Evolutionary conservation across 2,329 filamentous ascomycete genomes (phyloP).

Genomic region (Aureobasidium sp.): DNA sequence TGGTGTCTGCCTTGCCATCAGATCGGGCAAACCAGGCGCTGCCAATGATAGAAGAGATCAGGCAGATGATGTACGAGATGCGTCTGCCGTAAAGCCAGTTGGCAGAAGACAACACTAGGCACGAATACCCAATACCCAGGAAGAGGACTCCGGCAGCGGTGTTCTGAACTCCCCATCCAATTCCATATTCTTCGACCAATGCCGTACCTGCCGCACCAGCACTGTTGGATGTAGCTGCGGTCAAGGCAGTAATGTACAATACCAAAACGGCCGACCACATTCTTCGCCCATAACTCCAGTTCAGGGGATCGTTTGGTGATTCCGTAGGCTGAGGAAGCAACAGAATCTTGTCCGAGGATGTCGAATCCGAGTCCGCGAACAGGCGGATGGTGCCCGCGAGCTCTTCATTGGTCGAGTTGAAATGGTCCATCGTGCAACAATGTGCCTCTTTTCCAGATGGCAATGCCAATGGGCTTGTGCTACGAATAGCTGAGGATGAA

Average conservation of each 20-base stretch:
- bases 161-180: slow-evolving; percentile 45
- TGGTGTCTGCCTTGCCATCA: slow-evolving; percentile 36
- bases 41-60: slow-evolving; percentile 41
- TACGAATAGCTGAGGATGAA: neutral
- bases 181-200: slow-evolving; percentile 42
- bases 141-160: slow-evolving; percentile 50
- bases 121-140: slow-evolving; percentile 48
- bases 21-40: slow-evolving; percentile 46
- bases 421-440: neutral
- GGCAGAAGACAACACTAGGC: slow-evolving; percentile 43
- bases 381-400: slow-evolving; percentile 12
- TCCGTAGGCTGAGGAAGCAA: slow-evolving; percentile 44
- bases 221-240: slow-evolving; percentile 48
- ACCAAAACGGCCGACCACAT: slow-evolving; percentile 37
- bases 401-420: neutral
- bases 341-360: slow-evolving; percentile 35
- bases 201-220: slow-evolving; percentile 44
- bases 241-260: slow-evolving; percentile 46
- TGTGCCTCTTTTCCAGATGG: neutral
- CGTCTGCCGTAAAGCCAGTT: slow-evolving; percentile 48
- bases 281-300: slow-evolving; percentile 23
- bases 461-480: neutral
- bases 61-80: slow-evolving; percentile 46
- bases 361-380: slow-evolving; percentile 16
- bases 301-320: slow-evolving; percentile 25